These are phyloP conservation scores for Blastomyces emzantsi DNA, from an alignment of 2,329 filamentous ascomycete genomes.

Conservation along the genomic window DNA sequence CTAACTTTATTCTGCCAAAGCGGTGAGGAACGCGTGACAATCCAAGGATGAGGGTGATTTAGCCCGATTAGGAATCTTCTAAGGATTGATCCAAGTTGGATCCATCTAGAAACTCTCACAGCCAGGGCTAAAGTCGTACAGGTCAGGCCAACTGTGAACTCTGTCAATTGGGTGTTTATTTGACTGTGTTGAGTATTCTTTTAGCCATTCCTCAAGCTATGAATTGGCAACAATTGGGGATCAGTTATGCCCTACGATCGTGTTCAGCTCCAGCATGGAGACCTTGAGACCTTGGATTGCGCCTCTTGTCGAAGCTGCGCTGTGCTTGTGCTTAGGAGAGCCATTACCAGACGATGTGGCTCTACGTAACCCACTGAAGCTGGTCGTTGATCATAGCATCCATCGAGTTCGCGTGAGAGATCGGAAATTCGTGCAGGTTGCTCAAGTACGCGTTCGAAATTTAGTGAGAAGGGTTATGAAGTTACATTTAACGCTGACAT, in stretches of 20 bases:
- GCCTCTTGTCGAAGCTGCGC: constrained; percentile 14
- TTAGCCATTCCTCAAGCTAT: background rate
- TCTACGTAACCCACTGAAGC: constrained; percentile 11
- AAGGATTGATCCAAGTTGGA: background rate
- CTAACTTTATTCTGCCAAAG: constrained; percentile 6
- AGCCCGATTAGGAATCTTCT: constrained; percentile 1
- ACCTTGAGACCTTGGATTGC: constrained; percentile 18
- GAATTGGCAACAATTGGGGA: background rate
- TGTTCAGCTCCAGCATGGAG: constrained; percentile 16
- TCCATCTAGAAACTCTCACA: background rate
- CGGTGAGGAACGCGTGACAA: constrained; percentile 10
- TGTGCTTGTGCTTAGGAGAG: constrained; percentile 10
- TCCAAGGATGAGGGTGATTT: background rate
- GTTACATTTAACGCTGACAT: background rate
- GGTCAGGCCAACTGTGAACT: background rate
- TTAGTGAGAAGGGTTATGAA: background rate
- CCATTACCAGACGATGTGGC: background rate
- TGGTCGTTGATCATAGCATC: constrained; percentile 28
- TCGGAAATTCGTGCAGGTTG: constrained; percentile 21
- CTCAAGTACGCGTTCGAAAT: constrained; percentile 21
- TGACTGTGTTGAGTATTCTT: background rate
- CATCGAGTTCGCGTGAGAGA: constrained; percentile 23
- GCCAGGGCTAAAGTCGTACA: background rate
- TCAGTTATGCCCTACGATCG: background rate
- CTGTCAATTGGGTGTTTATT: background rate